These are phyloP conservation scores for Trypanosomatidae sp. DNA, from an alignment of 208 protist species.

Conservation along the genomic window DNA sequence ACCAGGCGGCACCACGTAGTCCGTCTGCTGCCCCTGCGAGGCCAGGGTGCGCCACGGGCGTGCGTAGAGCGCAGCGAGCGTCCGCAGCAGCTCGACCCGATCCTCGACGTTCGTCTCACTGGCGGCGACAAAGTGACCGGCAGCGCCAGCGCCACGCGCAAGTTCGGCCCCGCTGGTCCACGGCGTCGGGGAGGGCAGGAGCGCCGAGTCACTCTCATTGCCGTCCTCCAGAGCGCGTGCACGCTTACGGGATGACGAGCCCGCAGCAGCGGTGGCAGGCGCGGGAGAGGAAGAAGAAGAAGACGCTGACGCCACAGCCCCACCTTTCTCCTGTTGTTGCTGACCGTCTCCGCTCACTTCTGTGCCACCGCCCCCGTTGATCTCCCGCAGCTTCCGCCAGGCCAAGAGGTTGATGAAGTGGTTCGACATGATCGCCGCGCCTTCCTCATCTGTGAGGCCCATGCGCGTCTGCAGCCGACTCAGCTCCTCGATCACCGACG, in stretches of 20 bases:
- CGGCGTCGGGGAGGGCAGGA: constrained; percentile 63
- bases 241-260: constrained; percentile 17
- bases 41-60: constrained; percentile 50
- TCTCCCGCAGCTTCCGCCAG: constrained; percentile 71
- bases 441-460: constrained; percentile 49
- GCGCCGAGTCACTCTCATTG: constrained; percentile 5
- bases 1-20: constrained; percentile 65
- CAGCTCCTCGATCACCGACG: constrained; percentile 58
- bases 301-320: background rate
- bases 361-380: constrained; percentile 30
- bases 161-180: constrained; percentile 46
- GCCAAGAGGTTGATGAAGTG: constrained; percentile 89
- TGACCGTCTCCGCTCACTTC: background rate
- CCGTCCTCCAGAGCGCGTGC: background rate
- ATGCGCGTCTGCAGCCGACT: constrained; percentile 34
- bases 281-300: background rate
- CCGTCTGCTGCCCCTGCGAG: constrained; percentile 71
- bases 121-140: constrained; percentile 52
- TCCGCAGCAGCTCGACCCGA: constrained; percentile 56
- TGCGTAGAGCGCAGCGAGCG: constrained; percentile 59
- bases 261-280: background rate
- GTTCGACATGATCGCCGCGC: constrained; percentile 71
- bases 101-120: constrained; percentile 65
- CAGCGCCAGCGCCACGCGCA: background rate
- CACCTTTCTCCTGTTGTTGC: background rate